Evolutionary conservation across 2,329 filamentous ascomycete species (phyloP).

Genomic region (Arthrobotrys iridis): DNA sequence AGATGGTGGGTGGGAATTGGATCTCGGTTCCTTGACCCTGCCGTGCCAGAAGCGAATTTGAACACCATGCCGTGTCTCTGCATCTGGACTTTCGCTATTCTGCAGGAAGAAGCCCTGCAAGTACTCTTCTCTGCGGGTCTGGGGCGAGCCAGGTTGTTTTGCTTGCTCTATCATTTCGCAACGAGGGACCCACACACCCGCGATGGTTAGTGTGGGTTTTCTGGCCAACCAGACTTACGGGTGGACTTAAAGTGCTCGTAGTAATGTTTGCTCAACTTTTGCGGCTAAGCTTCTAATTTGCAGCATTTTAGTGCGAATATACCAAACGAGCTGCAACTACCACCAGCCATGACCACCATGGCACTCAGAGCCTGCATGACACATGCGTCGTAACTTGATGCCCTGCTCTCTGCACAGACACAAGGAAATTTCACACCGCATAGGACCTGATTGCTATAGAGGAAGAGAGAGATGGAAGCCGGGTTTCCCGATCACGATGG

Average conservation of each 20-base stretch:
- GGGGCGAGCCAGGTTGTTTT: constrained; percentile 3
- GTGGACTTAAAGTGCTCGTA: constrained; percentile 1
- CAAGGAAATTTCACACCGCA: constrained; percentile 36
- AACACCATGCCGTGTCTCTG: constrained; percentile 45
- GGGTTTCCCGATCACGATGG: constrained; percentile 1
- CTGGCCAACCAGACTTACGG: constrained; percentile 25
- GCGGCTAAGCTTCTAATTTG: constrained; percentile 39
- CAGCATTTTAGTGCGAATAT: constrained; percentile 25
- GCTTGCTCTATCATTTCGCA: constrained; percentile 27
- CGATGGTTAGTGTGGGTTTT: neutral
- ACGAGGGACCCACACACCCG: constrained; percentile 27
- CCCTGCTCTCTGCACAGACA: constrained; percentile 33
- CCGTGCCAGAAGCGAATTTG: constrained; percentile 33
- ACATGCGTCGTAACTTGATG: constrained; percentile 40
- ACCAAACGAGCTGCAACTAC: neutral
- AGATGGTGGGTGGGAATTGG: constrained; percentile 23
- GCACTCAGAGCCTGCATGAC: constrained; percentile 38
- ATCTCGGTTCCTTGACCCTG: constrained; percentile 24
- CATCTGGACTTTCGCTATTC: neutral
- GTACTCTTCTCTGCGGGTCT: neutral
- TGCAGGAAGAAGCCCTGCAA: constrained; percentile 6
- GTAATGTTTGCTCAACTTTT: constrained; percentile 37
- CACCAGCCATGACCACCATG: constrained; percentile 12
- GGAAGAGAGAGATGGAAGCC: constrained; percentile 18
- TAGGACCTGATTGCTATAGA: constrained; percentile 33